phyloP scores from a whole-genome alignment of 1,284 basidiomycete species.

The Inonotus obliquus region DNA sequence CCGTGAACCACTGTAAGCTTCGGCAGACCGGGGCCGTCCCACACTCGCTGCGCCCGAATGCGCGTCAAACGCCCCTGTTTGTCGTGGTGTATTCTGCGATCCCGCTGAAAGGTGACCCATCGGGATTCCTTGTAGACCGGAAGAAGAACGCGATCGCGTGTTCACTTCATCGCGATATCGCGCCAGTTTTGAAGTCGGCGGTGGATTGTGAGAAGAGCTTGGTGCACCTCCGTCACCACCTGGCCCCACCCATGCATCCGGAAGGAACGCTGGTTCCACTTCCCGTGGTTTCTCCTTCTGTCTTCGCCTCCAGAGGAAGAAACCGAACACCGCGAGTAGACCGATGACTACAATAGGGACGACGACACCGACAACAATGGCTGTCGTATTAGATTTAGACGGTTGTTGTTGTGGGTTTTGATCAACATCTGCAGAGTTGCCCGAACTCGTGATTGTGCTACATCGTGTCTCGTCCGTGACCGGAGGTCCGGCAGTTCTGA shows the following conservation, averaged over 20 bases:
- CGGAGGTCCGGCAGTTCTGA: slow-evolving; percentile 14
- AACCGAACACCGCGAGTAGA: slow-evolving; percentile 2
- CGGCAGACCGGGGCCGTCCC: background rate
- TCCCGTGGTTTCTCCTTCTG: background rate
- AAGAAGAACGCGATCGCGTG: background rate
- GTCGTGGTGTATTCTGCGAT: background rate
- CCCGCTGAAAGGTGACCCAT: background rate
- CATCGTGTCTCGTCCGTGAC: slow-evolving; percentile 5
- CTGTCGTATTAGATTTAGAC: background rate
- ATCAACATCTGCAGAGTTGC: slow-evolving; percentile 17
- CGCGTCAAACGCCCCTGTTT: background rate
- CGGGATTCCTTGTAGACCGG: background rate
- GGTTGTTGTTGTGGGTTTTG: slow-evolving; percentile 10
- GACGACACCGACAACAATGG: slow-evolving; percentile 9
- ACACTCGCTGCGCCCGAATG: background rate
- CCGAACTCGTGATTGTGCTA: slow-evolving; percentile 2
- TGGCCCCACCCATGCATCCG: slow-evolving; percentile 17
- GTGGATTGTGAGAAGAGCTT: slow-evolving; percentile 5
- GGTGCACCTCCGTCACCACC: background rate
- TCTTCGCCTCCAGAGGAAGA: slow-evolving; percentile 10
- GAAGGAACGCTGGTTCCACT: slow-evolving; percentile 14
- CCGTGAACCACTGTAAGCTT: background rate
- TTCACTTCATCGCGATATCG: slow-evolving; percentile 10
- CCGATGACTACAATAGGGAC: slow-evolving; percentile 5
- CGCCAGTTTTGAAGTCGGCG: slow-evolving; percentile 9